Evolutionary conservation across 805 yeast species (phyloP), one percentile per base, ranked within the genome.

Genomic region (Zygosaccharomyces gambellarensis): DNA sequence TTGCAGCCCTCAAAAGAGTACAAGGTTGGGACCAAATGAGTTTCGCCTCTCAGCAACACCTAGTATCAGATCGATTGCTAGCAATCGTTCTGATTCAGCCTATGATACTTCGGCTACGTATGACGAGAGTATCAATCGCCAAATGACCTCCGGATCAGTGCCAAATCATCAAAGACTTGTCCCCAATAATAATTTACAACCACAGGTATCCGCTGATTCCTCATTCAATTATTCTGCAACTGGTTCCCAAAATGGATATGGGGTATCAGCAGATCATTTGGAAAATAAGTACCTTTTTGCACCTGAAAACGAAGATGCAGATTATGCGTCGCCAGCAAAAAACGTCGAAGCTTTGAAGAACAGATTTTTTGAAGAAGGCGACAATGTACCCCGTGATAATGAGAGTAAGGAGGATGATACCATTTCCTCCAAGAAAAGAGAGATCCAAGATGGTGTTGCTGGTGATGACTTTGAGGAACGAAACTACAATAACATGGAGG

Each of bases 241-340:
- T 5, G 49, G 42, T 23, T 27, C 46, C 4, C 40, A 36, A 10
- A 43, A 39, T 5, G 50, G 29, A 14, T 41, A 27, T 14, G 48
- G 32, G 10, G 17, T 22, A 14, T n/a, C 50, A 4, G 32, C 45
- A 6, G 38, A 14, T 27, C 46, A 47, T 10, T 39, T 49, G 23
- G 50, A 52, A 10, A 60, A 56, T 45, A 63, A 62, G 44, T 64
- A 62, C 41, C 48, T 64, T 9, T 65, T 63, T 45, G 54, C 65
- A 2, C 63, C 70, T 22, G 68, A 63, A 22, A 52, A 48, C 17
- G 68, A 53, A 8, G 55, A 59, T 32, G 36, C 54, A 2, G 66
- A 64, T 47, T 54, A 48, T 23, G 63, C 65, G 25, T 66, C 70
- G 6, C 70, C 70, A 8, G 62, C 55, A 27, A 65, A 63, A 50